Conservation (phyloP, 192 early-diverging fungal genomes). For the Cladochytrium replicatum region DNA sequence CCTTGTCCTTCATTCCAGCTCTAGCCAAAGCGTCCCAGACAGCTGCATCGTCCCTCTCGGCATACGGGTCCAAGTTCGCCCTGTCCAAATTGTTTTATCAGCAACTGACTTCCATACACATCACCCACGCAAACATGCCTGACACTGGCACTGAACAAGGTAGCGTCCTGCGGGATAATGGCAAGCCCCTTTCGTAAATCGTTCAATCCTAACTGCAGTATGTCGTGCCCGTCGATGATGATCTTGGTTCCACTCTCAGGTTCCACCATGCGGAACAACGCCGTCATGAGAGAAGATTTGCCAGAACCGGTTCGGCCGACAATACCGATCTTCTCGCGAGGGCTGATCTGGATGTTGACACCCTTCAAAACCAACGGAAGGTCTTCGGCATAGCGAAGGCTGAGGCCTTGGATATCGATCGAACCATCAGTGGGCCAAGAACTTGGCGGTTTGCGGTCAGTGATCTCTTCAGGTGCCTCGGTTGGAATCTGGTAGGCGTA, state of each 20-base stretch:
- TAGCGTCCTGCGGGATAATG: conserved; percentile 28
- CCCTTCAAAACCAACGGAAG: conserved; percentile 37
- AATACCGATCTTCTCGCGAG: conserved; percentile 39
- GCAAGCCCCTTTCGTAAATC: conserved; percentile 16
- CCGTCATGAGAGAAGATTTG: conserved; percentile 28
- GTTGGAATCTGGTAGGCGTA: conserved; percentile 31
- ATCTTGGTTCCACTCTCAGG: neutral
- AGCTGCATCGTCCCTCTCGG: conserved; percentile 49
- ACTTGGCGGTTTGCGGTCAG: conserved; percentile 16
- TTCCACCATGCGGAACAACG: conserved; percentile 30
- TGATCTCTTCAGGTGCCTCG: conserved; percentile 26
- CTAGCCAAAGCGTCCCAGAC: conserved; percentile 60
- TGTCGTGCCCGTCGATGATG: conserved; percentile 5
- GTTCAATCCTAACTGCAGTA: conserved; percentile 9
- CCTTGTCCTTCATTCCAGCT: conserved; percentile 54
- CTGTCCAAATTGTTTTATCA: too few relatives aligned
- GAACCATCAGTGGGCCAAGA: conserved; percentile 38
- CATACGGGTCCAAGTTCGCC: conserved; percentile 64
- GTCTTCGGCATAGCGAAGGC: conserved; percentile 32
- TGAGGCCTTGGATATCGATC: conserved; percentile 33
- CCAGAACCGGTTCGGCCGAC: conserved; percentile 33
- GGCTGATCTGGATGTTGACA: conserved; percentile 24
- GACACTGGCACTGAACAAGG: conserved; percentile 28
- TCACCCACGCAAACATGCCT: too few relatives aligned
- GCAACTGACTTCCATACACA: too few relatives aligned